Evolutionary conservation across 768 basidiomycete genomes (phyloP).

Genomic region (Pholiota molesta): DNA sequence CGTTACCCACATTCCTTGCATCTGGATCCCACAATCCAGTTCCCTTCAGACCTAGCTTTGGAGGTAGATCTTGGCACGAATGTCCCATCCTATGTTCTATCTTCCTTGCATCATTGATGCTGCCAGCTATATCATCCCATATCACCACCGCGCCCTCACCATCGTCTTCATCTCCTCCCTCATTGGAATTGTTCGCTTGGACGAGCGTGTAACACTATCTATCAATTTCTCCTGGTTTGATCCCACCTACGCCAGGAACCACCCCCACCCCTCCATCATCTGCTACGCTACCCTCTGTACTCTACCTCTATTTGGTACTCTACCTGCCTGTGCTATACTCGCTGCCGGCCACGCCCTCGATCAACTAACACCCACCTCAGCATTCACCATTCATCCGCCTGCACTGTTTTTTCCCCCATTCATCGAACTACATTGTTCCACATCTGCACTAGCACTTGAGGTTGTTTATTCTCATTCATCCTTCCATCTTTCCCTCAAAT

Average conservation of each 20-base stretch:
- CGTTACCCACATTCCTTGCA: constrained; percentile 3
- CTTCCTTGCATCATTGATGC: too few relatives aligned
- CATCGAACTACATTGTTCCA: too few relatives aligned
- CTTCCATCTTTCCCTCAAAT: too few relatives aligned
- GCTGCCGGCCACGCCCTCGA: not conserved
- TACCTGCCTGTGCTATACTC: not conserved
- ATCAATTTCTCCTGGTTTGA: too few relatives aligned
- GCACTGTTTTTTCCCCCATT: too few relatives aligned
- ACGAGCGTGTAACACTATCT: constrained; percentile 37
- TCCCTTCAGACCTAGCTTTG: not conserved
- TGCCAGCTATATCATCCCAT: not conserved
- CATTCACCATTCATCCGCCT: too few relatives aligned
- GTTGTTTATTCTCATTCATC: too few relatives aligned
- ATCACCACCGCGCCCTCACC: not conserved
- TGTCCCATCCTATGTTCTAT: too few relatives aligned
- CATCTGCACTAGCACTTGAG: too few relatives aligned
- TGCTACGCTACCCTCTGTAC: constrained; percentile 9
- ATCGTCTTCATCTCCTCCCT: constrained; percentile 10
- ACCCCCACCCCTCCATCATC: constrained; percentile 4
- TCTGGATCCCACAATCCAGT: constrained; percentile 2
- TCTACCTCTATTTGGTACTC: constrained; percentile 1
- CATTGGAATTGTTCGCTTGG: constrained; percentile 37
- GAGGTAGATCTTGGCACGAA: too few relatives aligned
- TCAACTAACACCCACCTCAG: not conserved
- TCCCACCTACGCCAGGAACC: not conserved